phyloP scores from a whole-genome alignment of 345 rosid species.

The Aquilaria sinensis region DNA sequence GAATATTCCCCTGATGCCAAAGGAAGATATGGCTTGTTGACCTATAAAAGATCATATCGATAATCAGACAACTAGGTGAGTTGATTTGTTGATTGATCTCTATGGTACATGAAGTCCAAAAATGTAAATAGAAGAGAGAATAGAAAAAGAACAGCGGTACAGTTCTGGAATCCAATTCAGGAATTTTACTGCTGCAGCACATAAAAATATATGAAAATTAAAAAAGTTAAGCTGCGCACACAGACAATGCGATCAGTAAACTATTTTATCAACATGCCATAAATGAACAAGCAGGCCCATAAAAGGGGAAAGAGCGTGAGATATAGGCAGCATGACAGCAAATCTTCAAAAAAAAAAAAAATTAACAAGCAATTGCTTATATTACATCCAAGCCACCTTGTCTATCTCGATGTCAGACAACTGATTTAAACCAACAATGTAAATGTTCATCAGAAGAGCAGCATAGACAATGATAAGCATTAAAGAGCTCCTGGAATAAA shows the following conservation, averaged over 20 bases:
- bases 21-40: slow-evolving; percentile 96
- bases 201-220: not conserved
- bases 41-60: slow-evolving; percentile 34
- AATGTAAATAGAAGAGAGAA: not conserved
- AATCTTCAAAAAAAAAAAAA: not conserved
- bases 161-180: not conserved
- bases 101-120: slow-evolving; percentile 4
- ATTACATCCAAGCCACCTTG: slow-evolving; percentile 43
- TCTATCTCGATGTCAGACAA: slow-evolving; percentile 86
- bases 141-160: not conserved
- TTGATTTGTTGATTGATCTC: not conserved
- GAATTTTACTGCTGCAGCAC: not conserved
- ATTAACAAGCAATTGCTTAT: slow-evolving; percentile 4
- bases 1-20: slow-evolving; percentile 95
- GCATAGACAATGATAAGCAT: slow-evolving; percentile 24
- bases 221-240: not conserved
- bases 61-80: slow-evolving; percentile 4
- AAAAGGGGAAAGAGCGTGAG: too few relatives aligned
- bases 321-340: not conserved
- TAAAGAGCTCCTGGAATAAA: not conserved
- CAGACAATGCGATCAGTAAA: slow-evolving; percentile 2
- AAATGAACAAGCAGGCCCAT: too few relatives aligned
- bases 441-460: slow-evolving; percentile 92
- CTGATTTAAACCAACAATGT: slow-evolving; percentile 90
- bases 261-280: slow-evolving; percentile 1